Percentiles rank a stretch among this genome's conserved stretches.
Evolutionary conservation across 805 yeast species (phyloP).

Genomic region (Teunomyces barrocoloradensis): DNA sequence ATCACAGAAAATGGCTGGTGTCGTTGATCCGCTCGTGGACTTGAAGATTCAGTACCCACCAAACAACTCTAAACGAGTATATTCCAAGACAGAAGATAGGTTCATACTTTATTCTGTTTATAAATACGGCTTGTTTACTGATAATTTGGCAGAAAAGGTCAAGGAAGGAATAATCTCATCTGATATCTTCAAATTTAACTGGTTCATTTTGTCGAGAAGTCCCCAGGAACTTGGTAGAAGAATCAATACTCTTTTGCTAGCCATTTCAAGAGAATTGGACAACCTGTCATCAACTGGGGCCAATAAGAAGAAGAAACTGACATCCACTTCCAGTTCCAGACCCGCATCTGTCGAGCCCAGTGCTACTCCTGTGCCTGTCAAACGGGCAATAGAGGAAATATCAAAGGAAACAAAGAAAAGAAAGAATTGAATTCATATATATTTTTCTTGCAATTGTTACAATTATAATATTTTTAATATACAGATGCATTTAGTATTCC

Average conservation of each 20-base stretch:
- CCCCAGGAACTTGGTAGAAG: constrained; percentile 72
- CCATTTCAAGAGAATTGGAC: constrained; percentile 68
- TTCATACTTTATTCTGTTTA: constrained; percentile 60
- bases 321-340: constrained; percentile 26
- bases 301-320: constrained; percentile 25
- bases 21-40: constrained; percentile 60
- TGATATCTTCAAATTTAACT: constrained; percentile 65
- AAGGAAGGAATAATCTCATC: constrained; percentile 61
- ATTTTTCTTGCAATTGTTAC: neutral
- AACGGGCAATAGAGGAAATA: neutral
- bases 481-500: neutral
- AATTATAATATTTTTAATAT: neutral
- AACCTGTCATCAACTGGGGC: constrained; percentile 52
- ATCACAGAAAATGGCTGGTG: constrained; percentile 49
- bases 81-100: constrained; percentile 68
- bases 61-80: constrained; percentile 75
- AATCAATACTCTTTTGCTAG: constrained; percentile 61
- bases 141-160: constrained; percentile 58
- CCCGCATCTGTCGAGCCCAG: constrained; percentile 37
- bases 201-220: constrained; percentile 70
- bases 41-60: constrained; percentile 72
- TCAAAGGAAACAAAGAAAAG: constrained; percentile 4
- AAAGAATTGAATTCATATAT: neutral
- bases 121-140: constrained; percentile 62
- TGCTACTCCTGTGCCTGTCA: neutral